Base-by-base conservation (phyloP, 225 moss, liverwort and hornwort genomes). In the Rhytidiadelphus loreus region DNA sequence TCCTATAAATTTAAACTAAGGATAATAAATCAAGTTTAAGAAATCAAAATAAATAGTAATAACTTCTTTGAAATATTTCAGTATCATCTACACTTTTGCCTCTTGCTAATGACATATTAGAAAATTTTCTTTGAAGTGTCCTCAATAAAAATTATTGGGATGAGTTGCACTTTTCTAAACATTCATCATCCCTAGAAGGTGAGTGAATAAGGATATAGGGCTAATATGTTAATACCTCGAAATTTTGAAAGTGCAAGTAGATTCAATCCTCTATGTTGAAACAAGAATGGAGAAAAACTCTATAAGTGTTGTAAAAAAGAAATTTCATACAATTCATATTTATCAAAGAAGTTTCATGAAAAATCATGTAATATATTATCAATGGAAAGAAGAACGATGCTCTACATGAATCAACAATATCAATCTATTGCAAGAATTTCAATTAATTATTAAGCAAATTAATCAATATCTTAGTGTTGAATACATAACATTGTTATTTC, bases 401-500 rank as follows among this genome's bases (percentile, higher is more conserved):
- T 28, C 43, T 26, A 43, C 5, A 16, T 16, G 1, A n/a, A 71
- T 28, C 16, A 28, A 28, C 0, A 0, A 16, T 25, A 28, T 71
- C 16, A 4, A 71, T 28, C 0, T 43, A 0, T 71, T 71, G 9
- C 25, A 43, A 26, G 16, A 43, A 5, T 43, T 28, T 71, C 5
- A 43, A 41, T 70, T 25, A 14, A 25, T 41, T 70, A 8, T 41
- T 8, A 25, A 43, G 25, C 8, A 69, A 8, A 39, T 14, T 9
- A 28, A 26, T 71, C 6, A 16, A 3, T 26, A 9, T 8, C 15
- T 70, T 69, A 16, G 7, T 16, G 8, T 41, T 41, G 6, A 37
- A 39, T 24, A 37, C 2, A 37, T 37, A 22, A 12, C 22, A n/a
- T n/a, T 37, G 4, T n/a, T 23, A 68, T n/a, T 0, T 0, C 7